phyloP scores from a whole-genome alignment of 345 rosid genomes.

The Gossypium rotundifolium region DNA sequence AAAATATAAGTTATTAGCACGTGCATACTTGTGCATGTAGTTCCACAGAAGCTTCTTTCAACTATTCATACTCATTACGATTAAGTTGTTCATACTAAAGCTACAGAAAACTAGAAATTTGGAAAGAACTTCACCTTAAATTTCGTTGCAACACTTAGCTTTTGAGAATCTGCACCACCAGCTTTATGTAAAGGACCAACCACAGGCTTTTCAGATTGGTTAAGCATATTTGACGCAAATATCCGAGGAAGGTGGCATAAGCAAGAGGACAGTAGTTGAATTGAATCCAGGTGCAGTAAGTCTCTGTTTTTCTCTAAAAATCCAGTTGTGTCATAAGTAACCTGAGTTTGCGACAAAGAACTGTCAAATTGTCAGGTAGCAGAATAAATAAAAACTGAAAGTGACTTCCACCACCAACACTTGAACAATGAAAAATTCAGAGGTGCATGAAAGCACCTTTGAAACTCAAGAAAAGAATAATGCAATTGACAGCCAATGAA shows the following conservation, averaged over 20 bases:
- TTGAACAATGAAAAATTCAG: not conserved
- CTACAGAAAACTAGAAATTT: not conserved
- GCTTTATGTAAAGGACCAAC: slow-evolving; percentile 81
- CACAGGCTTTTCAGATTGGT: slow-evolving; percentile 69
- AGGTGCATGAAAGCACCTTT: not conserved
- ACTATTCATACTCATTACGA: not conserved
- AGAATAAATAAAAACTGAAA: slow-evolving; percentile 4
- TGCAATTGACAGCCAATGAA: not conserved
- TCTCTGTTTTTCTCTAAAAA: slow-evolving; percentile 98
- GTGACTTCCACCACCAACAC: not conserved
- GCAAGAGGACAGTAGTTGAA: slow-evolving; percentile 83
- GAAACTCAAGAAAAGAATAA: not conserved
- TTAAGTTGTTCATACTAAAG: not conserved
- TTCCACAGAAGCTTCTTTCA: slow-evolving; percentile 1
- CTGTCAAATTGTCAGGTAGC: slow-evolving; percentile 23
- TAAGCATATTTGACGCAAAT: slow-evolving; percentile 85
- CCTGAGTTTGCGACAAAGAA: slow-evolving; percentile 45
- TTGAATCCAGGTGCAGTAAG: slow-evolving; percentile 84
- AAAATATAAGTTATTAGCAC: slow-evolving; percentile 1
- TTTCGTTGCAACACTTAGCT: slow-evolving; percentile 85
- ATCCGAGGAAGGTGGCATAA: slow-evolving; percentile 81
- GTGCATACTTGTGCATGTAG: not conserved
- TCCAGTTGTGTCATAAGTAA: slow-evolving; percentile 84
- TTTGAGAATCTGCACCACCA: slow-evolving; percentile 96
- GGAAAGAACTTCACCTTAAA: slow-evolving; percentile 59